Evolutionary conservation across 176 grass and related monocot genomes (phyloP).

Genomic region (Zizania latifolia): DNA sequence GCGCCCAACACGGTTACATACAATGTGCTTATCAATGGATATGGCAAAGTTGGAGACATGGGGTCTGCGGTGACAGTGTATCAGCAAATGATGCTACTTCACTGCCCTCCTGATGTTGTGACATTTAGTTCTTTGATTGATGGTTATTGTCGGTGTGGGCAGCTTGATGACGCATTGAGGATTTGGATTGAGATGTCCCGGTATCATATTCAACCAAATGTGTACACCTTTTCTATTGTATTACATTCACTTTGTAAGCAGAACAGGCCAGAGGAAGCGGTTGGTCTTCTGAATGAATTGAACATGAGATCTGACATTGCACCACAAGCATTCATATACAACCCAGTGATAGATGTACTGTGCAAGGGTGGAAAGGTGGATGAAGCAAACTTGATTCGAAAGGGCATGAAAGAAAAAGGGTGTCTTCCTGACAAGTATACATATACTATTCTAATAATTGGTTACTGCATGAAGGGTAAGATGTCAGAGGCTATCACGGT

Average conservation of each 20-base stretch:
- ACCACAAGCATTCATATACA: conserved; percentile 78
- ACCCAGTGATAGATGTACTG: conserved; percentile 70
- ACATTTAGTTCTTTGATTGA: conserved; percentile 95
- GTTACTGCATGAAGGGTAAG: conserved; percentile 92
- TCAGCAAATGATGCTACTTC: conserved; percentile 54
- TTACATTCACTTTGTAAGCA: conserved; percentile 74
- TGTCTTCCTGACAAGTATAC: conserved; percentile 85
- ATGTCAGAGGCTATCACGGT: conserved; percentile 60
- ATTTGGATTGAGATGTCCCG: conserved; percentile 69
- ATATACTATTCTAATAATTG: conserved; percentile 90
- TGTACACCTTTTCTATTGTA: conserved; percentile 69
- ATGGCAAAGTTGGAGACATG: conserved; percentile 63
- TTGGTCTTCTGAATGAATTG: conserved; percentile 52
- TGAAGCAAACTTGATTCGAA: conserved; percentile 58
- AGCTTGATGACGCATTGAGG: conserved; percentile 60
- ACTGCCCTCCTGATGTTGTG: conserved; percentile 72
- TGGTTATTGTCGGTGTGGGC: conserved; percentile 72
- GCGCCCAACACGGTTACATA: conserved; percentile 62
- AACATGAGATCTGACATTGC: conserved; percentile 51
- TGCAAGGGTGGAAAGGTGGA: conserved; percentile 75
- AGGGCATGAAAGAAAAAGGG: conserved; percentile 58
- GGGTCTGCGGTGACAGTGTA: conserved; percentile 52
- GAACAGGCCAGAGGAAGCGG: conserved; percentile 63
- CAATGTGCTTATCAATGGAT: conserved; percentile 93
- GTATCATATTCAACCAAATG: conserved; percentile 56